Evolutionary conservation across 805 yeast species (phyloP).

Genomic region (Cyberlindnera bimundalis): DNA sequence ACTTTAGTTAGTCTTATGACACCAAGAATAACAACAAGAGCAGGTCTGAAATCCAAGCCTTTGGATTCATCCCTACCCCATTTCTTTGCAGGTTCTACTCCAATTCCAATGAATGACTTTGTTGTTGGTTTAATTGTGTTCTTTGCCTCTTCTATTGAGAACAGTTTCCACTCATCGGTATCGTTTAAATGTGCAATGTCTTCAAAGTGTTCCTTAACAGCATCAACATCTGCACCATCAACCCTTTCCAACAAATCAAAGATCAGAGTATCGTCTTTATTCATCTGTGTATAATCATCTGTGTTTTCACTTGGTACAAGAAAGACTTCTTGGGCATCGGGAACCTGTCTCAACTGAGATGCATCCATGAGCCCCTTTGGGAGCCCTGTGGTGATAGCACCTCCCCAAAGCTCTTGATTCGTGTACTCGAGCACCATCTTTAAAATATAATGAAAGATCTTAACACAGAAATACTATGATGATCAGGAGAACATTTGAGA

Average conservation of each 20-base stretch:
- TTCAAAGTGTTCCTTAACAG: slow-evolving; percentile 49
- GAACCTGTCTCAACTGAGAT: slow-evolving; percentile 73
- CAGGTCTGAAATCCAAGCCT: slow-evolving; percentile 26
- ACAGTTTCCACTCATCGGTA: slow-evolving; percentile 30
- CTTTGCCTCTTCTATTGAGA: slow-evolving; percentile 27
- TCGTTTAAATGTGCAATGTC: slow-evolving; percentile 51
- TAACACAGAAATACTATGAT: no score
- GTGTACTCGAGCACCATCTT: background rate
- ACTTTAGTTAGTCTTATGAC: slow-evolving; percentile 49
- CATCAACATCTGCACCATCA: slow-evolving; percentile 35
- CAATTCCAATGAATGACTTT: slow-evolving; percentile 33
- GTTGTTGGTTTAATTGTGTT: slow-evolving; percentile 12
- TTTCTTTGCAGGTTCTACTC: slow-evolving; percentile 44
- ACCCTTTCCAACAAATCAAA: slow-evolving; percentile 60
- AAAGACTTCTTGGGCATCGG: slow-evolving; percentile 93
- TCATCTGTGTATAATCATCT: slow-evolving; percentile 32
- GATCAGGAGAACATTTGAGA: no score
- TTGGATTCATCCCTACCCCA: slow-evolving; percentile 44
- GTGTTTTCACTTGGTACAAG: slow-evolving; percentile 40
- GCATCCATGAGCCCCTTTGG: slow-evolving; percentile 73
- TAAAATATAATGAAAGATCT: no score
- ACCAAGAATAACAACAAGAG: slow-evolving; percentile 52
- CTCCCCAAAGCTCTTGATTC: slow-evolving; percentile 64
- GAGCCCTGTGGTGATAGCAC: slow-evolving; percentile 60
- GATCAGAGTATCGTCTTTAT: slow-evolving; percentile 53